Evolutionary conservation across 306 rosid genomes (phyloP).

Genomic region (Prunus persica): DNA sequence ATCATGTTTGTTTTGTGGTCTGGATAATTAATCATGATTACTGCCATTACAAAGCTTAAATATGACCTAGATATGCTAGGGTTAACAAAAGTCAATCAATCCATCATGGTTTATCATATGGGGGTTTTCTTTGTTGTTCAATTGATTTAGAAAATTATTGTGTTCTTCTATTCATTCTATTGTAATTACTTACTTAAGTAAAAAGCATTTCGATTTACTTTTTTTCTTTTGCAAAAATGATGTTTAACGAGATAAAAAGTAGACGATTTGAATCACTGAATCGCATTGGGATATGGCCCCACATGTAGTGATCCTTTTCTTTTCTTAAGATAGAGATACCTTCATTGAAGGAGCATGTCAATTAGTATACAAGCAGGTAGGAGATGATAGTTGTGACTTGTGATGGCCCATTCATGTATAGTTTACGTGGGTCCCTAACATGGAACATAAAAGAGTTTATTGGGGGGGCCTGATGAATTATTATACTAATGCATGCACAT

Average conservation of each 20-base stretch:
- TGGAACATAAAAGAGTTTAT: constrained; percentile 18
- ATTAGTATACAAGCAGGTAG: constrained; percentile 15
- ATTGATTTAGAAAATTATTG: background rate
- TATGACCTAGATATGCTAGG: constrained; percentile 1
- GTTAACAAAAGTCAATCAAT: background rate
- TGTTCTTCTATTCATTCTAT: background rate
- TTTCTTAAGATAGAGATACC: background rate
- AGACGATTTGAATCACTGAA: background rate
- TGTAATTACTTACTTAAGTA: background rate
- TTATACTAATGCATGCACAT: constrained; percentile 27
- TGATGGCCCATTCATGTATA: constrained; percentile 24
- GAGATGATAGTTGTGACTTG: constrained; percentile 21
- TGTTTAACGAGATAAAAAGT: background rate
- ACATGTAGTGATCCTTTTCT: background rate
- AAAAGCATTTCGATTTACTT: no score
- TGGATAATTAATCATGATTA: background rate
- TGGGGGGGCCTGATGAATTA: constrained; percentile 15
- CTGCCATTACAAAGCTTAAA: background rate
- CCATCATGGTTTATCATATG: background rate
- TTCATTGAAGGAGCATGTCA: background rate
- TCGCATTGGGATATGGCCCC: background rate
- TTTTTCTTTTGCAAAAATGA: no score
- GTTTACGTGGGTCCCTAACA: constrained; percentile 29
- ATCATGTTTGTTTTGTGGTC: constrained; percentile 22
- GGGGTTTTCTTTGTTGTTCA: background rate